phyloP scores from a whole-genome alignment of 768 basidiomycete species.

The Rickenella mellea region DNA sequence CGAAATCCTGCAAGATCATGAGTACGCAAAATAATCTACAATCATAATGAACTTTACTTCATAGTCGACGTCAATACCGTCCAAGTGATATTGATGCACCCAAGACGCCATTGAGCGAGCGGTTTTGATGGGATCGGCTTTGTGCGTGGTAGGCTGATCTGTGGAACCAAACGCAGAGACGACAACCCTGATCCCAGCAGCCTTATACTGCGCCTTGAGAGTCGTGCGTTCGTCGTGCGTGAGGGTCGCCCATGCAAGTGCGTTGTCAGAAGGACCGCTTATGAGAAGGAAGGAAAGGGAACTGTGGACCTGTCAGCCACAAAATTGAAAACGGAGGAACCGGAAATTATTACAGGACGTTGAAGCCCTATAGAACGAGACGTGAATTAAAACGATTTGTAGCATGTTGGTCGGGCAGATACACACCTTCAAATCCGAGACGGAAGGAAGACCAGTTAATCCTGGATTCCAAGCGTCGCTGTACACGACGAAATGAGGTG shows the following conservation, averaged over 20 bases:
- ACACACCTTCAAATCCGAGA: too few relatives aligned
- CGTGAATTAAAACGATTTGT: too few relatives aligned
- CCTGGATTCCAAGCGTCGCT: not conserved
- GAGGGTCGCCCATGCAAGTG: conserved; percentile 6
- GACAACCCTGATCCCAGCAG: conserved; percentile 13
- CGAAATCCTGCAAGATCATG: conserved; percentile 14
- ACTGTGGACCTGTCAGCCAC: not conserved
- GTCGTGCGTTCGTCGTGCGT: conserved; percentile 5
- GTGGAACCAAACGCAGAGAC: conserved; percentile 14
- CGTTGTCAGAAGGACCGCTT: conserved; percentile 8
- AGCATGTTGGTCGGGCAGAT: too few relatives aligned
- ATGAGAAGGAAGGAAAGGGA: conserved; percentile 6
- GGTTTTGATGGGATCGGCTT: conserved; percentile 20
- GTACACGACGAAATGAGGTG: not conserved
- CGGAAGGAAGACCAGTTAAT: too few relatives aligned
- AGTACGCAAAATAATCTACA: too few relatives aligned
- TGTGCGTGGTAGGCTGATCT: conserved; percentile 19
- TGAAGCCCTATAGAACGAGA: not conserved
- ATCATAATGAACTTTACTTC: too few relatives aligned
- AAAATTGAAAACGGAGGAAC: not conserved
- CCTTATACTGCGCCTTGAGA: conserved; percentile 13
- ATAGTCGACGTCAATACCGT: conserved; percentile 16
- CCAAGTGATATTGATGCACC: conserved; percentile 21
- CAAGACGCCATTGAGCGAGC: conserved; percentile 24
- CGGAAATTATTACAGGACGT: not conserved